Percentiles rank a stretch among this genome's conserved stretches.
These are phyloP conservation scores for Nyssa sinensis DNA, from an alignment of 148 eudicot genomes.

Conservation along the genomic window DNA sequence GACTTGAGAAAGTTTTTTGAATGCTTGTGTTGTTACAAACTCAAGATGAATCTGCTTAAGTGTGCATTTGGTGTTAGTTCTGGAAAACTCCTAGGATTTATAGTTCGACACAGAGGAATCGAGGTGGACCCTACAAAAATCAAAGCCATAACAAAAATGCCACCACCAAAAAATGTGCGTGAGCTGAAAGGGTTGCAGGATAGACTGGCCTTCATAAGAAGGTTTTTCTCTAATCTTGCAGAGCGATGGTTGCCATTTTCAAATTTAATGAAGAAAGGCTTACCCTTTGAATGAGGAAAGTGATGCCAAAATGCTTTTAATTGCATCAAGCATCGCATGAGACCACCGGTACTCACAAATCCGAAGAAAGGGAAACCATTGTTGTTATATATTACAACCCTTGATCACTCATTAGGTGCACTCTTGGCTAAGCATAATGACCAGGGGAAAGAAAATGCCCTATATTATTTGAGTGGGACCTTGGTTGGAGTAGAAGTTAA, in stretches of 20 bases:
- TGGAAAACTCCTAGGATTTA: background rate
- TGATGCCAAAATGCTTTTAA: background rate
- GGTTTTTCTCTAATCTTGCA: slow-evolving; percentile 1
- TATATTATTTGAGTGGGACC: background rate
- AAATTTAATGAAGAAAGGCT: background rate
- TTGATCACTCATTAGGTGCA: background rate
- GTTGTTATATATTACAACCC: background rate
- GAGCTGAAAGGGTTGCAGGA: slow-evolving; percentile 1
- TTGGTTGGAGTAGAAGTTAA: background rate
- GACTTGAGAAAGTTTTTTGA: background rate
- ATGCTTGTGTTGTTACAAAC: background rate
- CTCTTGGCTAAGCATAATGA: background rate
- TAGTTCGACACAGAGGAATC: background rate
- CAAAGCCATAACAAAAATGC: background rate
- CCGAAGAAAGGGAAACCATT: slow-evolving; percentile 4
- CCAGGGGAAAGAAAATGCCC: background rate
- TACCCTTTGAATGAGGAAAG: background rate
- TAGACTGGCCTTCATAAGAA: slow-evolving; percentile 1
- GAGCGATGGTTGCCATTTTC: background rate
- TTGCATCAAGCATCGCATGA: background rate
- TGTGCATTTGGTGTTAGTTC: too few relatives aligned
- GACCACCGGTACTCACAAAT: background rate
- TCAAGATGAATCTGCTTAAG: slow-evolving; percentile 8
- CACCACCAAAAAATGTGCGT: background rate
- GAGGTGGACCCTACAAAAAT: background rate